These are phyloP conservation scores for Hypoxylon sp. DNA, from an alignment of 2,329 filamentous ascomycete species.

Conservation along the genomic window DNA sequence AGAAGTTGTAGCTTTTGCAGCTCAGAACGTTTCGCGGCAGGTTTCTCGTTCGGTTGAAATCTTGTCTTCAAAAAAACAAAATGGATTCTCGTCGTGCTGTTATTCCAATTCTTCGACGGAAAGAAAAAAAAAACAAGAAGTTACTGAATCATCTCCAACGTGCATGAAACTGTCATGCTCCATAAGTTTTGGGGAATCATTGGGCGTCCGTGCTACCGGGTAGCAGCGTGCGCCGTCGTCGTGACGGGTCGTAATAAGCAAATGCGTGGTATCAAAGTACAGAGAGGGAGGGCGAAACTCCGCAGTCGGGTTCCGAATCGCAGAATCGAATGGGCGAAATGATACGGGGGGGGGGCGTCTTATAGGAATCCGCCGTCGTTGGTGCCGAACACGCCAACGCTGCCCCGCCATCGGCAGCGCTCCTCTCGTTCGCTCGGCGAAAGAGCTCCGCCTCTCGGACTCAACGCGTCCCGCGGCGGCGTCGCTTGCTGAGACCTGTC, in stretches of 20 bases:
- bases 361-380: constrained; percentile 64
- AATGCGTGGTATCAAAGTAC: constrained; percentile 36
- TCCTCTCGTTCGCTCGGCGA: constrained; percentile 52
- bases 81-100: constrained; percentile 23
- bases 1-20: constrained; percentile 22
- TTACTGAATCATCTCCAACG: constrained; percentile 26
- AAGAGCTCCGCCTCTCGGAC: constrained; percentile 44
- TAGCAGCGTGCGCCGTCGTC: constrained; percentile 29
- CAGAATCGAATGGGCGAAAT: constrained; percentile 29
- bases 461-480: constrained; percentile 44
- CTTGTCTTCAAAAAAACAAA: constrained; percentile 15
- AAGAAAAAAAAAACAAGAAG: no score
- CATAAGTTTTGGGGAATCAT: constrained; percentile 31
- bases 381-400: constrained; percentile 60
- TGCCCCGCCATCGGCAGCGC: constrained; percentile 64
- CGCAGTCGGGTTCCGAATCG: constrained; percentile 10
- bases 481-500: constrained; percentile 50
- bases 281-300: constrained; percentile 17
- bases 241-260: constrained; percentile 37
- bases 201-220: constrained; percentile 21
- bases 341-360: constrained; percentile 33
- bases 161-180: constrained; percentile 33
- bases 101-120: constrained; percentile 26
- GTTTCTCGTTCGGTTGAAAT: constrained; percentile 20
- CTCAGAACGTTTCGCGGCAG: constrained; percentile 27